Evolutionary conservation across 1,284 basidiomycete species (phyloP).

Genomic region (Ceratobasidium sp.): DNA sequence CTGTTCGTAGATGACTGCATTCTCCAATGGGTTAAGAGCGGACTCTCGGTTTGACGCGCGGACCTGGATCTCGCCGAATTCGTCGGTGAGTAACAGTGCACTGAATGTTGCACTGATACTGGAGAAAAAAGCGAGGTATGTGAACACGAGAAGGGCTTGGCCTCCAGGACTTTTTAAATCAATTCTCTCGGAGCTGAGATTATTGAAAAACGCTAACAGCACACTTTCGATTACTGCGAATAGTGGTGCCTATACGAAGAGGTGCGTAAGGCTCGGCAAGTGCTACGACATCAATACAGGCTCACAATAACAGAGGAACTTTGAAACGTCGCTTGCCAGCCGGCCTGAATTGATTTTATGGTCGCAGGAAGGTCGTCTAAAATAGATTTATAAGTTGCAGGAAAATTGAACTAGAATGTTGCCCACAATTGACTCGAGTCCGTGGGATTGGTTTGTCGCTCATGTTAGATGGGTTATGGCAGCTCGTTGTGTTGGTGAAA

Average conservation of each 20-base stretch:
- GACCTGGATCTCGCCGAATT: constrained; percentile 1
- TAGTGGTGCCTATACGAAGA: background rate
- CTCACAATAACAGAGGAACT: constrained; percentile 27
- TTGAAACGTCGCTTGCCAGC: constrained; percentile 35
- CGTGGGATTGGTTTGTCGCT: too few relatives aligned
- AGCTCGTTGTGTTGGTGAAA: too few relatives aligned
- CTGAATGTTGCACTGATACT: constrained; percentile 11
- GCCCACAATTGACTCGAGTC: too few relatives aligned
- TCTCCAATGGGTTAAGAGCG: background rate
- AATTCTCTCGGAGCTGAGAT: background rate
- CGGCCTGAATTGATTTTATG: constrained; percentile 33
- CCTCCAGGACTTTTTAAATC: background rate
- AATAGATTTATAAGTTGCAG: too few relatives aligned
- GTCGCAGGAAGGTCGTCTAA: constrained; percentile 34
- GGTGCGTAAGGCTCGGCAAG: background rate
- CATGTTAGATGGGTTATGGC: too few relatives aligned
- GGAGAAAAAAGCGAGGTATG: constrained; percentile 22
- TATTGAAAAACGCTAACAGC: constrained; percentile 4
- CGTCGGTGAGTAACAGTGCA: background rate
- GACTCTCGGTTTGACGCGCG: background rate
- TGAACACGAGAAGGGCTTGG: background rate
- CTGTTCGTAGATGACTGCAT: background rate
- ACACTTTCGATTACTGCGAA: constrained; percentile 13
- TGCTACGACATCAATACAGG: background rate
- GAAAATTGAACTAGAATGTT: too few relatives aligned